Evolutionary conservation across 345 rosid species (phyloP), one percentile per base, ranked within the genome.

Genomic region (Diplotaxis tenuifolia): DNA sequence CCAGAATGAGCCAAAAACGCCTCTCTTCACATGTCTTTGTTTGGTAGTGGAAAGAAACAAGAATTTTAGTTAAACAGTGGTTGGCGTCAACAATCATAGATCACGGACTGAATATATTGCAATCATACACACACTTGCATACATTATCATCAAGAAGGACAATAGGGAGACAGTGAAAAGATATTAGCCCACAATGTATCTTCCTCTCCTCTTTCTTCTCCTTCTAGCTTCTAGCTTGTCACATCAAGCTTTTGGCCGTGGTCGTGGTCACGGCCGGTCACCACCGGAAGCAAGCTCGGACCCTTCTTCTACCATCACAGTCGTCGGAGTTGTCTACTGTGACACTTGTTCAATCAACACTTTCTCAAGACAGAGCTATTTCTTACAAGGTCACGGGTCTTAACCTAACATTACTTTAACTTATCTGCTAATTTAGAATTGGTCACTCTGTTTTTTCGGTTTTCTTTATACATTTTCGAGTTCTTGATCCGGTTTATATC

Each of bases 11-110:
- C 81, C 76, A 78, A 87, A 86, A 70, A 49, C 47, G 20, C 7
- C 47, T 14, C 60, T 76, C 82, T 84, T 91, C 96, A 91, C 96
- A 87, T 91, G 97, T 86, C 89, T 85, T 87, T 91, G 97, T 91
- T 71, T 80, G 78, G 81, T 84, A 86, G 88, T 75, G 89, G 75
- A 81, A 65, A 56, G 60, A 79, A 67, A 76, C 57, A 59, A 40
- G 68, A 77, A 65, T 71, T 71, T 65, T 47, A 50, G 71, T 65
- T 65, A 20, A 70, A 71, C 49, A 77, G 86, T 86, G 83, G 80
- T 79, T 82, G 83, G 75, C 60, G 69, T 81, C 82, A 79, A 84
- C 83, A 78, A 76, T 1, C 12, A 62, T 59, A 68, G 77, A 79
- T 92, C 97, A 92, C 96, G 96, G 94, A 83, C 69, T 76, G 73